phyloP scores from a whole-genome alignment of 2,329 filamentous ascomycete genomes.

The Pseudofabraea citricarpa region DNA sequence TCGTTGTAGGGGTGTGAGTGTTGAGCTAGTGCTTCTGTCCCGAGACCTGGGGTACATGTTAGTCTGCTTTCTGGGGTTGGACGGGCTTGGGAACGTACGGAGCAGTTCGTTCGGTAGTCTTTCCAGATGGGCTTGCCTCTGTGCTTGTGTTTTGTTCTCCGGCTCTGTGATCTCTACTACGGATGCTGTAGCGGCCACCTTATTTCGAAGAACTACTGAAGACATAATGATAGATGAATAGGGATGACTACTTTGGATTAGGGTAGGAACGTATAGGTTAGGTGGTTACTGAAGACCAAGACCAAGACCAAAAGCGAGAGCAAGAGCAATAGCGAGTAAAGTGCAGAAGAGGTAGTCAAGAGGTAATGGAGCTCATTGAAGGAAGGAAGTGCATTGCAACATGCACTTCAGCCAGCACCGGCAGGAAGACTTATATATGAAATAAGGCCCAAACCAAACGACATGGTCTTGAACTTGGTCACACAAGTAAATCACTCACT shows the following conservation, averaged over 20 bases:
- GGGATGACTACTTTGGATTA: no score
- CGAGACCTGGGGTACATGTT: not conserved
- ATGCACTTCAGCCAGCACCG: no score
- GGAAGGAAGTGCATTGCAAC: no score
- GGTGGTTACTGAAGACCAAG: not conserved
- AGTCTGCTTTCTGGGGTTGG: not conserved
- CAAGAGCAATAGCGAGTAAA: no score
- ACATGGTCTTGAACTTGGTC: no score
- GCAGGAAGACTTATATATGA: no score
- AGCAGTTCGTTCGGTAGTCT: slow-evolving; percentile 63
- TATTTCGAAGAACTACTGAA: not conserved
- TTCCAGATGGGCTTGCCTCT: slow-evolving; percentile 51
- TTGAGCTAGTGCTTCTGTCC: not conserved
- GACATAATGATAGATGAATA: not conserved
- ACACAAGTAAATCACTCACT: no score
- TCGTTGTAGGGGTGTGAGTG: slow-evolving; percentile 38
- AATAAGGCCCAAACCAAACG: no score
- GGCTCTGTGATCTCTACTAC: not conserved
- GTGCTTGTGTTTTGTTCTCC: not conserved
- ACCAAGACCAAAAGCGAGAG: no score
- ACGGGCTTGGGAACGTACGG: slow-evolving; percentile 41
- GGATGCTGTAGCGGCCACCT: not conserved
- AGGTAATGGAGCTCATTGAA: no score
- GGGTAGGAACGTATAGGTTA: not conserved
- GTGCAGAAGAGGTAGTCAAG: no score